A percentile compares a stretch with the other conserved stretches of the same genome.
phyloP scores from a whole-genome alignment of 805 yeast genomes.

The Saturnispora besseyi region DNA sequence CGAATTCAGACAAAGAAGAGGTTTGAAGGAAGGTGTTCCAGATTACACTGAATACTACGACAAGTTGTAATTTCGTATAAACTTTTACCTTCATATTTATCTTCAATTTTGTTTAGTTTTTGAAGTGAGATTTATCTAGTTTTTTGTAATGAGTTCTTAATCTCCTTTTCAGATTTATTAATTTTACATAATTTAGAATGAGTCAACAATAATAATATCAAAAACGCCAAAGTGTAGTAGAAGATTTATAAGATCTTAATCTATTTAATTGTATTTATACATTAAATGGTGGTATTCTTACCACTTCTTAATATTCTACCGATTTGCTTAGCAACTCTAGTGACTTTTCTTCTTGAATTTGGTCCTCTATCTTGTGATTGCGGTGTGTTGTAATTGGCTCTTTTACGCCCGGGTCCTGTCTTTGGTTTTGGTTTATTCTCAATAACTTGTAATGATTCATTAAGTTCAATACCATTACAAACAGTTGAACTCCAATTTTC shows the following conservation, averaged over 20 bases:
- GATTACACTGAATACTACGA: slow-evolving; percentile 99
- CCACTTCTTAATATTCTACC: slow-evolving; percentile 3
- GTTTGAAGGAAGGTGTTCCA: slow-evolving; percentile 95
- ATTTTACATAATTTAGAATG: not conserved
- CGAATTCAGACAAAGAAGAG: slow-evolving; percentile 83
- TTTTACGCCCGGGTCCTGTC: not conserved
- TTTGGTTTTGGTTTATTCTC: not conserved
- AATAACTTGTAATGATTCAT: not conserved
- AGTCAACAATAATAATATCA: no score
- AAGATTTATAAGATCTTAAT: no score
- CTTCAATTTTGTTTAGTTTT: slow-evolving; percentile 13
- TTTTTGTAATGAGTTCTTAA: slow-evolving; percentile 7
- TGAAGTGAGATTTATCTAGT: slow-evolving; percentile 8
- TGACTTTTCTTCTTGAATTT: slow-evolving; percentile 3
- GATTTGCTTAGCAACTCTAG: slow-evolving; percentile 3
- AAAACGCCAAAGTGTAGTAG: no score
- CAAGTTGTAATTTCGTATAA: slow-evolving; percentile 50
- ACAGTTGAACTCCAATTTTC: not conserved
- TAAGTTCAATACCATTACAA: not conserved
- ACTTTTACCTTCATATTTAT: slow-evolving; percentile 3
- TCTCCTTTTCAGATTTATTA: slow-evolving; percentile 3
- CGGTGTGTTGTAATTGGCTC: not conserved
- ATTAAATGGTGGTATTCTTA: not conserved
- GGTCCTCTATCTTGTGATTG: not conserved
- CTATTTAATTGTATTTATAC: not conserved